Evolutionary conservation across 2,329 filamentous ascomycete species (phyloP).

Genomic region (Neophaeococcomyces aloes): DNA sequence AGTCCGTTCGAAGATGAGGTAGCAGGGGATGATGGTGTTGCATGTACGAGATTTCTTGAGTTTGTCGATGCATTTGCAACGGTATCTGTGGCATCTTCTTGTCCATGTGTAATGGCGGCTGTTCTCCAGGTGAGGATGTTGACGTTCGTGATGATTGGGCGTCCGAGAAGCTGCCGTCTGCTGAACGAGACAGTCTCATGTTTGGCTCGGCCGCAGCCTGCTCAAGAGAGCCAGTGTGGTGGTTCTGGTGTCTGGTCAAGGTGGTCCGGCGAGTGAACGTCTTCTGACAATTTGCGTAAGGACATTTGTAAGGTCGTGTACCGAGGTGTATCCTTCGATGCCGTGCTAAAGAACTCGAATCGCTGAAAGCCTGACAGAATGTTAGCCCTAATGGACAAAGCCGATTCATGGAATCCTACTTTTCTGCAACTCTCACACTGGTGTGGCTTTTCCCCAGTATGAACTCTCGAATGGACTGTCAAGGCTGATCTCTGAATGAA

Average conservation of each 20-base stretch:
- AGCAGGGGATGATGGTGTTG: slow-evolving; percentile 59
- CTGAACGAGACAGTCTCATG: no score
- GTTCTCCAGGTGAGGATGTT: slow-evolving; percentile 73
- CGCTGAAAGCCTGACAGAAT: slow-evolving; percentile 71
- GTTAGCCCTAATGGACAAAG: slow-evolving; percentile 16
- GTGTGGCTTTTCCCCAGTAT: slow-evolving; percentile 96
- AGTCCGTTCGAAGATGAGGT: slow-evolving; percentile 66
- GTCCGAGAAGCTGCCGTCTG: slow-evolving; percentile 35
- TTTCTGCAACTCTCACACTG: slow-evolving; percentile 96
- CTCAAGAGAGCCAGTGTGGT: slow-evolving; percentile 92
- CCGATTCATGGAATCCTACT: slow-evolving; percentile 44
- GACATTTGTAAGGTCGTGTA: slow-evolving; percentile 93
- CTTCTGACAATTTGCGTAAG: slow-evolving; percentile 95
- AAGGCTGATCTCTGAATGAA: slow-evolving; percentile 95
- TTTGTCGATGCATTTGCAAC: slow-evolving; percentile 58
- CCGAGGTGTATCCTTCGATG: slow-evolving; percentile 93
- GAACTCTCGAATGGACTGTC: slow-evolving; percentile 88
- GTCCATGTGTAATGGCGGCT: slow-evolving; percentile 67
- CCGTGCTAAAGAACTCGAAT: slow-evolving; percentile 84
- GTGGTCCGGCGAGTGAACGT: slow-evolving; percentile 95
- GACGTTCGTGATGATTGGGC: slow-evolving; percentile 37
- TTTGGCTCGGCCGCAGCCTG: slow-evolving; percentile 79
- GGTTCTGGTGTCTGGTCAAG: slow-evolving; percentile 87
- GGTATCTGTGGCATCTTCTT: slow-evolving; percentile 60
- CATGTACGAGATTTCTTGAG: slow-evolving; percentile 65